Percentiles rank a stretch among this genome's conserved stretches.
phyloP scores from a whole-genome alignment of 352 stramenopile genomes.

The Globisporangium okanoganense region DNA sequence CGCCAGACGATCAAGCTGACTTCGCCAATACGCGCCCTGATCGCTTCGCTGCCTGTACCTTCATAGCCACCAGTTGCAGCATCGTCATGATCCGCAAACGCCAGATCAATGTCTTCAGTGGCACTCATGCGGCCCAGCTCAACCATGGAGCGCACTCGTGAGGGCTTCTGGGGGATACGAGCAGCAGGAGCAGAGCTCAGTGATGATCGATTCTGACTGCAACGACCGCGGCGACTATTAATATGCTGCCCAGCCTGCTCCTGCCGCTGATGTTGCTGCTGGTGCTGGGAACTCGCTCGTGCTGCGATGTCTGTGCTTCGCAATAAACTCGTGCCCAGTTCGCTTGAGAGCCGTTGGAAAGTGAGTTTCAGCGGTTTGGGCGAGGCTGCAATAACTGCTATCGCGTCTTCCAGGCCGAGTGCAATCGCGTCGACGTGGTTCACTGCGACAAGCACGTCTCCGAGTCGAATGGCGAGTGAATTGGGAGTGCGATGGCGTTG shows the following conservation, averaged over 20 bases:
- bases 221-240: background rate
- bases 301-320: background rate
- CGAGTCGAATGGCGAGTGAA: slow-evolving; percentile 20
- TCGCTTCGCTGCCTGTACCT: background rate
- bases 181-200: background rate
- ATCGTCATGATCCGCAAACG: background rate
- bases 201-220: background rate
- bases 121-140: slow-evolving; percentile 4
- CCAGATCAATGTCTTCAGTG: background rate
- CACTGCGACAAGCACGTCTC: slow-evolving; percentile 53
- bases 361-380: slow-evolving; percentile 40
- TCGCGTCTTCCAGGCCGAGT: slow-evolving; percentile 31
- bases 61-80: background rate
- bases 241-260: no score
- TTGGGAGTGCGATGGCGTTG: background rate
- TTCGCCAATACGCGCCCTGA: slow-evolving; percentile 7
- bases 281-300: background rate
- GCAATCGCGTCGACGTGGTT: slow-evolving; percentile 49
- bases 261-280: background rate
- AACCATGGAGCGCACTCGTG: slow-evolving; percentile 1
- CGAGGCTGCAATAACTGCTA: slow-evolving; percentile 31
- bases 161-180: background rate
- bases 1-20: slow-evolving; percentile 49
- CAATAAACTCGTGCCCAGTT: background rate
- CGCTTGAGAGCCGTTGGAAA: slow-evolving; percentile 40